Percentiles rank a stretch among this genome's conserved stretches.
Conservation (phyloP, 2,329 filamentous ascomycete genomes). For the Cladosporium sp. region DNA sequence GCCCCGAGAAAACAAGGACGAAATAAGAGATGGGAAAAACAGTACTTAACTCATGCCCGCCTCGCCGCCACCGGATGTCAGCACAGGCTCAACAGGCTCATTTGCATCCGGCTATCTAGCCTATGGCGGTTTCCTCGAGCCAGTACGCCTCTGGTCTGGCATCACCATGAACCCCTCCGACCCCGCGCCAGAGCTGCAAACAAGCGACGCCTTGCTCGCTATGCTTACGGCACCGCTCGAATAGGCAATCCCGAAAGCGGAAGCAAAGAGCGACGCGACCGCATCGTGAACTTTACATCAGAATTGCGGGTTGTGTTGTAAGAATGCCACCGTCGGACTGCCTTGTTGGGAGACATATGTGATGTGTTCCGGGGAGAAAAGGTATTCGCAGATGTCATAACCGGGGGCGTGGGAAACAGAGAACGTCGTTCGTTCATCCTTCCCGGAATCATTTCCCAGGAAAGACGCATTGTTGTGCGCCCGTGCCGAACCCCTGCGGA, state of each 20-base stretch:
- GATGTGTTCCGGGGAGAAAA: too few species aligned
- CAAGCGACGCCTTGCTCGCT: background rate
- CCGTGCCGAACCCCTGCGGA: too few species aligned
- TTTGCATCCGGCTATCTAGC: background rate
- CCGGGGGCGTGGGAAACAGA: too few species aligned
- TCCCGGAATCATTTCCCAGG: too few species aligned
- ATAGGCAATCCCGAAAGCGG: constrained; percentile 5
- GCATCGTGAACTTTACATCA: background rate
- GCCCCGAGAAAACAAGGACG: background rate
- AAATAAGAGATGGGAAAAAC: background rate
- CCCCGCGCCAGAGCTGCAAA: constrained; percentile 3
- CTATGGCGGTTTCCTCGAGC: constrained; percentile 1
- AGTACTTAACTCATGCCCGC: background rate
- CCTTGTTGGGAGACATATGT: background rate
- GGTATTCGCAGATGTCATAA: too few species aligned
- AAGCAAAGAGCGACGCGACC: background rate
- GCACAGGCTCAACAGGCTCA: constrained; percentile 3
- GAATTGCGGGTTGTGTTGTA: background rate
- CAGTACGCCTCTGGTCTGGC: constrained; percentile 5
- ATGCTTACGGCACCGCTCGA: constrained; percentile 3
- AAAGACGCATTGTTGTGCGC: too few species aligned
- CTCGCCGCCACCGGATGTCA: background rate
- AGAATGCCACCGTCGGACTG: background rate
- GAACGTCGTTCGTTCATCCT: too few species aligned
- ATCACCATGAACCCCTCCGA: constrained; percentile 2